phyloP scores from a whole-genome alignment of 495 filamentous ascomycete species.

The Sabuloglossum arenarium region DNA sequence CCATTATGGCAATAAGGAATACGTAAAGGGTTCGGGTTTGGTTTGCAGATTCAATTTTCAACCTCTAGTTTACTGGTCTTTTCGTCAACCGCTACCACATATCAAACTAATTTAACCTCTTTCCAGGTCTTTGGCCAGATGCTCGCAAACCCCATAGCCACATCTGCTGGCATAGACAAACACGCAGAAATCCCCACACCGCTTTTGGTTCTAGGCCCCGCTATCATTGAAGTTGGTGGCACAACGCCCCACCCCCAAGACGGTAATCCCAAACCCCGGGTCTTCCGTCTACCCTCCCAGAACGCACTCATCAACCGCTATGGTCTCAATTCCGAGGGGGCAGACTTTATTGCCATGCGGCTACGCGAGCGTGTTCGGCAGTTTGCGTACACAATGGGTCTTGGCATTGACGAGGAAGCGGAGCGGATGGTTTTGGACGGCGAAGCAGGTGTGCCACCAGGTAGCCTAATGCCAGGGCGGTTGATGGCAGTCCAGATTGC shows the following conservation, averaged over 20 bases:
- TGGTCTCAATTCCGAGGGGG: conserved; percentile 79
- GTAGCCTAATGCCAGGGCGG: conserved; percentile 49
- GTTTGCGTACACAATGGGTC: conserved; percentile 48
- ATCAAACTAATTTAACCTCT: background rate
- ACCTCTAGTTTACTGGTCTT: background rate
- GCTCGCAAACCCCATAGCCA: conserved; percentile 70
- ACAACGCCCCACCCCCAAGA: conserved; percentile 67
- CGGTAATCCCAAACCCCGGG: conserved; percentile 69
- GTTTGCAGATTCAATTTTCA: no score
- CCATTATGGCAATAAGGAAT: background rate
- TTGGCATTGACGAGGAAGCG: conserved; percentile 37
- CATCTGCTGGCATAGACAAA: conserved; percentile 88
- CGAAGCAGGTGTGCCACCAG: conserved; percentile 41
- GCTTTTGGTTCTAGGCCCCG: conserved; percentile 61
- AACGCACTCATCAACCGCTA: conserved; percentile 87
- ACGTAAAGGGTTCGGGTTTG: no score
- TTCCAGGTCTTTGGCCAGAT: conserved; percentile 51
- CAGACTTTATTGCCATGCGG: conserved; percentile 61
- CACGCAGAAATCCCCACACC: conserved; percentile 68
- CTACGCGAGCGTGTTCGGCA: conserved; percentile 57
- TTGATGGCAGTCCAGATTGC: conserved; percentile 84
- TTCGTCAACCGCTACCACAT: background rate
- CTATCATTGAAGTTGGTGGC: conserved; percentile 78
- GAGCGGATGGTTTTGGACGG: conserved; percentile 56
- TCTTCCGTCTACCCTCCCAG: conserved; percentile 65